Percentiles rank a stretch among this genome's conserved stretches.
phyloP scores from a whole-genome alignment of 345 rosid species.

The Aquilaria malaccensis region DNA sequence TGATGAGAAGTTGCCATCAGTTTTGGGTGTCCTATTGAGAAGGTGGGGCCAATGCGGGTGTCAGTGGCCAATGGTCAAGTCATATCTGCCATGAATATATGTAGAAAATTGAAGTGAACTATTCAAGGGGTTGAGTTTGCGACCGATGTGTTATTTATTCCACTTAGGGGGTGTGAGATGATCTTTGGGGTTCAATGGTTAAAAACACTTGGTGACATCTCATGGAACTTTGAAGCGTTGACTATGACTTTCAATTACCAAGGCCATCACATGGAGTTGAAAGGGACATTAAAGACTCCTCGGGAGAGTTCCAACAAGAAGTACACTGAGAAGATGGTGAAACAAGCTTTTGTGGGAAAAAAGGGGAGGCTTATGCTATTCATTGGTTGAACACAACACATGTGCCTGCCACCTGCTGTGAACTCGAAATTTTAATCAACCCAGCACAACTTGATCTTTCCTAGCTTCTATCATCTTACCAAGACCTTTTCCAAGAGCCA shows the following conservation, averaged over 20 bases:
- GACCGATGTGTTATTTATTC: neutral
- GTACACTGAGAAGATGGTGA: too few relatives aligned
- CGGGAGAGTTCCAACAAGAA: too few relatives aligned
- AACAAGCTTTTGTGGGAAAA: too few relatives aligned
- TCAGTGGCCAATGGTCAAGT: neutral
- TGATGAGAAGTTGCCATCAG: too few relatives aligned
- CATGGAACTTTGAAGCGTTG: too few relatives aligned
- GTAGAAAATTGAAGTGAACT: neutral
- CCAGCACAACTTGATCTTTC: neutral
- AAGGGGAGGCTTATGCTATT: neutral
- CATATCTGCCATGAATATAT: too few relatives aligned
- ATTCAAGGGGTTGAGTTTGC: neutral
- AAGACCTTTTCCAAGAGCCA: neutral
- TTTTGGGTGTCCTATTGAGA: too few relatives aligned
- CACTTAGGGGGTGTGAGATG: neutral
- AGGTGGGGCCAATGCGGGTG: neutral
- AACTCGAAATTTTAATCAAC: too few relatives aligned
- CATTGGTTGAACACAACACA: neutral
- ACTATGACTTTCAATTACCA: neutral
- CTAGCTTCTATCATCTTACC: neutral
- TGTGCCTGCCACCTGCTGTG: neutral
- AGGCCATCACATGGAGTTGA: neutral
- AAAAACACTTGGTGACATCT: neutral
- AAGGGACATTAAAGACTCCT: neutral
- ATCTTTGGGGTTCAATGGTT: neutral